Conservation (phyloP, 2,329 filamentous ascomycete genomes). For the Paraconiothyrium brasiliense region DNA sequence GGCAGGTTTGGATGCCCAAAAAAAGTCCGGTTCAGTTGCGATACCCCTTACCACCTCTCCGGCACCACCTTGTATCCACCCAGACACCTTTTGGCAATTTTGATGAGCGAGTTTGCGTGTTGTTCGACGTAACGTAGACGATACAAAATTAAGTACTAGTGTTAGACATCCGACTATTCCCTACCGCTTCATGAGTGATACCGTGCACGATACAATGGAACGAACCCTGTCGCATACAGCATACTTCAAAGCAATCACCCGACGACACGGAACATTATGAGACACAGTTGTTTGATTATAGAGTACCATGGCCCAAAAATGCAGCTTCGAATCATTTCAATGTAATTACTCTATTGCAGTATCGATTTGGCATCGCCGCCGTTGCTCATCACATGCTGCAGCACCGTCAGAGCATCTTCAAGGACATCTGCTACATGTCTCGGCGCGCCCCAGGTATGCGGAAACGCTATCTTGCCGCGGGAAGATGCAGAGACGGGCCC, state of each 20-base stretch:
- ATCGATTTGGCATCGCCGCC: too few relatives aligned
- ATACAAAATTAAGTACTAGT: background rate
- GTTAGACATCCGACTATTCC: background rate
- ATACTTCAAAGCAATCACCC: background rate
- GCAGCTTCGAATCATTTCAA: too few relatives aligned
- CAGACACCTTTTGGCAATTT: conserved; percentile 1
- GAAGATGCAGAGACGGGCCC: background rate
- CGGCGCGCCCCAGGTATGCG: background rate
- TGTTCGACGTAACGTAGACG: conserved; percentile 9
- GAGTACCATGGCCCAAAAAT: too few relatives aligned
- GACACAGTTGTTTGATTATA: background rate
- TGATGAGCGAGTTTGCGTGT: conserved; percentile 1
- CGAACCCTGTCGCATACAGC: background rate
- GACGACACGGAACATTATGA: background rate
- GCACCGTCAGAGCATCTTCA: background rate
- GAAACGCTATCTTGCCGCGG: background rate
- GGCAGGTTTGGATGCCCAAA: conserved; percentile 4
- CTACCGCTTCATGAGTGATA: background rate
- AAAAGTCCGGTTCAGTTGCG: conserved; percentile 7
- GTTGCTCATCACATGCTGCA: background rate
- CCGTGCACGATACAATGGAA: background rate
- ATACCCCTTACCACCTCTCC: conserved; percentile 12
- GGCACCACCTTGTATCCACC: conserved; percentile 11
- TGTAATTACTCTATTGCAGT: too few relatives aligned
- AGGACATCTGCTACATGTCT: background rate